These are phyloP conservation scores for Lippia alba DNA, from an alignment of 305 asterid species.

Conservation along the genomic window DNA sequence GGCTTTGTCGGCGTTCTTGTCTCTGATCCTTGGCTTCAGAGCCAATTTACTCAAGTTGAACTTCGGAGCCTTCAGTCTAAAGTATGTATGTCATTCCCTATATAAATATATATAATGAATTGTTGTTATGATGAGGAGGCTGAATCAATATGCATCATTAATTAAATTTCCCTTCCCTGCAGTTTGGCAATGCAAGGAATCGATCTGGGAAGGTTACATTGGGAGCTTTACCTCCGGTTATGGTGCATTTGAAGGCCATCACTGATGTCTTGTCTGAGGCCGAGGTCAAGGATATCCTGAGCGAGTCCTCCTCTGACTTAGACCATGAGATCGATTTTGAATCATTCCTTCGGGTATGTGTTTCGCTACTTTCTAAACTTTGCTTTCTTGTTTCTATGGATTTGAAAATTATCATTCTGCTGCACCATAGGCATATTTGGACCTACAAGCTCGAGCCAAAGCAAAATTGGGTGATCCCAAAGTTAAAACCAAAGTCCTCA, in stretches of 20 bases:
- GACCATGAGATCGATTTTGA: slow-evolving; percentile 78
- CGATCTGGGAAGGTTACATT: slow-evolving; percentile 64
- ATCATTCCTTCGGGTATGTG: slow-evolving; percentile 74
- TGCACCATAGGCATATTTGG: slow-evolving; percentile 70
- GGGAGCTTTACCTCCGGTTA: slow-evolving; percentile 68
- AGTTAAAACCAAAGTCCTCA: slow-evolving; percentile 6
- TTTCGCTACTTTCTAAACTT: not conserved
- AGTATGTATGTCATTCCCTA: slow-evolving; percentile 36
- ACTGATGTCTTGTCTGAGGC: slow-evolving; percentile 50
- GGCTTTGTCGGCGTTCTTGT: slow-evolving; percentile 80
- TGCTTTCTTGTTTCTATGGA: not conserved
- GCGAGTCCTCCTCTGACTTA: slow-evolving; percentile 56
- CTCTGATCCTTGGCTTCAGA: slow-evolving; percentile 90
- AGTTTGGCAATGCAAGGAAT: slow-evolving; percentile 67
- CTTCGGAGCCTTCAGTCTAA: slow-evolving; percentile 75
- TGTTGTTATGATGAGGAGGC: not conserved
- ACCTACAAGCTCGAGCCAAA: slow-evolving; percentile 69
- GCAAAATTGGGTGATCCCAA: slow-evolving; percentile 57
- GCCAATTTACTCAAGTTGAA: slow-evolving; percentile 96
- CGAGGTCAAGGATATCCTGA: slow-evolving; percentile 64
- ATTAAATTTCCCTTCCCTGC: slow-evolving; percentile 13
- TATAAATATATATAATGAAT: not conserved
- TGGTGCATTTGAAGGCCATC: slow-evolving; percentile 70
- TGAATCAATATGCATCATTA: no score
- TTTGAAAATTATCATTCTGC: not conserved